Evolutionary conservation across 2,329 filamentous ascomycete genomes (phyloP), one percentile per base, ranked within the genome.

Genomic region (Aspergillus sp.): DNA sequence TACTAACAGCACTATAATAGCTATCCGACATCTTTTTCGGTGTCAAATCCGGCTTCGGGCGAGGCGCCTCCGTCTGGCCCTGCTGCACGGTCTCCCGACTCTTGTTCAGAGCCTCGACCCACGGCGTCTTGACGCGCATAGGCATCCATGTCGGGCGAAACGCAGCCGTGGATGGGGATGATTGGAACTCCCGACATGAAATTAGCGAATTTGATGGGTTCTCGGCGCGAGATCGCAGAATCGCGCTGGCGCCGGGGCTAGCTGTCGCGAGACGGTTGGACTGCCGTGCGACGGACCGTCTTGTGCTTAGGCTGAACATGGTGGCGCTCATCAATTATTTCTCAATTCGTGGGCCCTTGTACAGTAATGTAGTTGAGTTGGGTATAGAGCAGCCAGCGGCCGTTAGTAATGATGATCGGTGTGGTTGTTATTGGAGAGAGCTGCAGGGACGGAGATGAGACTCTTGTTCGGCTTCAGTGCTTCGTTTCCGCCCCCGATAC

Each of bases 11-110:
- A 56, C 83, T 83, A 68, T 89, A 86, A 69, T 87, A 88, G 73
- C 86, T 89, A 68, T 91, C 87, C 23, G 80, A 82, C 88, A 90
- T 90, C 70, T 80, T 85, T 73, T 86, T 89, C 1, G 88, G 87
- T 11, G 78, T 79, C 62, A 90, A 68, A 65, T 88, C 82, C 45
- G 83, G 82, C 66, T 85, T 77, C 9, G 73, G 63, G 60, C 57
- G 66, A 12, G 64, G 59, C n/a, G 59, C 58, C 31, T 59, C 54
- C 25, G 31, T 62, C 40, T 70, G 62, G 2, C 57, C 61, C 15
- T 66, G 57, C 17, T 67, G 66, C 19, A 76, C 73, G 41, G 75
- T 69, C 60, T 81, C 76, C 21, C 79, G 80, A 63, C 82, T 81
- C 62, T 81, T 78, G 19, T 78, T 79, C 49, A 89, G 76, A 0